These are phyloP conservation scores for Ascochyta rabiei DNA, from an alignment of 2,329 filamentous ascomycete genomes.

Conservation along the genomic window DNA sequence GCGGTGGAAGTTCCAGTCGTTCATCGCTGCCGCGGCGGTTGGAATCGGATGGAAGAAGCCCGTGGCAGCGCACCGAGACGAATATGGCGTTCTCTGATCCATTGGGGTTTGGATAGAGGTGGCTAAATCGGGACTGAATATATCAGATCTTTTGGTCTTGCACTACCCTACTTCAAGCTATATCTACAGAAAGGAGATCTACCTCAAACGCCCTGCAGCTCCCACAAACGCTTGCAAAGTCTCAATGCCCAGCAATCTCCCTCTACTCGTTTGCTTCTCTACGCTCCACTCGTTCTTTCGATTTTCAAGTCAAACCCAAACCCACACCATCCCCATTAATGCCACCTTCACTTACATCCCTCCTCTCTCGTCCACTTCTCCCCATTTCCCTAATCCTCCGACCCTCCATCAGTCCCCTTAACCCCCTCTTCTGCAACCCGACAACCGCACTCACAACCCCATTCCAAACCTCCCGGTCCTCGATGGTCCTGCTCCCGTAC, in stretches of 20 bases:
- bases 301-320: background rate
- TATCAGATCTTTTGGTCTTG: background rate
- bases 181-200: conserved; percentile 16
- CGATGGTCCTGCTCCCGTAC: conserved; percentile 43
- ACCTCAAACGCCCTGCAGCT: conserved; percentile 6
- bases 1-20: too few relatives aligned
- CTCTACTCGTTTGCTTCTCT: background rate
- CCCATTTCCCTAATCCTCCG: conserved; percentile 79
- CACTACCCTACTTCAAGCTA: conserved; percentile 1
- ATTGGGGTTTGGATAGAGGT: background rate
- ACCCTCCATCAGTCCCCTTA: conserved; percentile 94
- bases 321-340: conserved; percentile 18
- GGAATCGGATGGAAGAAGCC: too few relatives aligned
- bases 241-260: background rate
- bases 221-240: conserved; percentile 1
- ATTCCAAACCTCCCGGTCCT: conserved; percentile 73
- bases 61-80: too few relatives aligned
- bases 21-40: too few relatives aligned
- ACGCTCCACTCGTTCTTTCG: background rate
- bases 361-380: conserved; percentile 35
- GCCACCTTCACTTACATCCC: conserved; percentile 3
- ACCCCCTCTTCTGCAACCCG: conserved; percentile 89
- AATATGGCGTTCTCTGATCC: background rate
- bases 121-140: background rate
- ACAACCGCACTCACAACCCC: conserved; percentile 88